Base-by-base conservation (phyloP, 2,329 filamentous ascomycete species). In the Penicillium oxalicum region DNA sequence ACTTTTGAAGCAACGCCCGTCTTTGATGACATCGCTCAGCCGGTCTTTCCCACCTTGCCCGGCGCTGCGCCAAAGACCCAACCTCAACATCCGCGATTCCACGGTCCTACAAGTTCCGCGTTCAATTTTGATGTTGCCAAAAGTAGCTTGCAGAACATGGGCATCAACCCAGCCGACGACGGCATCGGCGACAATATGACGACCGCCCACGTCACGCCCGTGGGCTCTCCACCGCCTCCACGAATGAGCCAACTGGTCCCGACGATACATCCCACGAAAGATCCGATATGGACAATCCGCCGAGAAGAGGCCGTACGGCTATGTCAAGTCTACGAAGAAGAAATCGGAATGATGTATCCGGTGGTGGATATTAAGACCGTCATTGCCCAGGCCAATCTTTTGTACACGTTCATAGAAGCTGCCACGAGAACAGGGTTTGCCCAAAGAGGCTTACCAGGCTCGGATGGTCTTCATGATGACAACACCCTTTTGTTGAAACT, bases 321-420 rank as follows among this genome's bases (percentile, higher is more conserved):
- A 11, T 88, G 88, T 56, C 77, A 81, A 11, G 74, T 94, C 0
- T 91, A 93, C 62, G 87, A 95, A 57, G 90, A 96, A 60, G 91
- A 96, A 65, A 84, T 94, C 60, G 88, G 88, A 38, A 80, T 91
- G 60, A 94, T 95, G 88, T 95, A 95, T 65, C 91, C 91, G 0
- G 80, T 95, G 4, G 68, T 95, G 40, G 80, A 88, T 57, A 86
- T 95, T 33, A 80, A 86, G 37, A 77, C 77, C 37, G 74, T 94
- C 35, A 82, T 87, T 34, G 74, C 75, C 5, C 87, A 95, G 64
- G 83, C 84, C 5, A 83, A 80, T 53, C 77, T 78, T 50, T 72
- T 95, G 1, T 84, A 84, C 48, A 76, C 80, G 0, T 93, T 88
- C 65, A 82, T 93, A 62, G 86, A 90, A 56, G 79, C 82, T 28